A percentile compares a stretch with the other conserved stretches of the same genome.
These are phyloP conservation scores for Aspergillus brasiliensis DNA, from an alignment of 2,329 filamentous ascomycete genomes.

Conservation along the genomic window DNA sequence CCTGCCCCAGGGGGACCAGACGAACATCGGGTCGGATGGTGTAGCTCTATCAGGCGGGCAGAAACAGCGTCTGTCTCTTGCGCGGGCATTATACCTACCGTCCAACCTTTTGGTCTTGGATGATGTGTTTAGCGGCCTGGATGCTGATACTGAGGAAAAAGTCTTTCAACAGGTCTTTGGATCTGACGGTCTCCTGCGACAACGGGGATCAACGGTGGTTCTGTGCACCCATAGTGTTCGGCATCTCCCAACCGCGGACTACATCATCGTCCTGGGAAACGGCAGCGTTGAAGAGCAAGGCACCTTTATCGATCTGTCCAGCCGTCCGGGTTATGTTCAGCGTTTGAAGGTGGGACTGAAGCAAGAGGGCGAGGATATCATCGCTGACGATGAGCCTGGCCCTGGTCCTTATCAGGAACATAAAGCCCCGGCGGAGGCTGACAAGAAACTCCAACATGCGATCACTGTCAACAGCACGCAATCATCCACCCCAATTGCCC, in stretches of 20 bases:
- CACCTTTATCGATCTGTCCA: neutral
- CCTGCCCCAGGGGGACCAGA: neutral
- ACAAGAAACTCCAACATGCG: too few species aligned
- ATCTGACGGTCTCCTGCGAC: neutral
- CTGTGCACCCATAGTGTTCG: neutral
- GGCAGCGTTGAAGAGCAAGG: constrained; percentile 9
- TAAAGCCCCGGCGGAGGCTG: too few species aligned
- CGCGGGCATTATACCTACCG: neutral
- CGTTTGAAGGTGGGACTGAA: constrained; percentile 2
- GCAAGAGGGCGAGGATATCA: neutral
- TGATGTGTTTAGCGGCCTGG: neutral
- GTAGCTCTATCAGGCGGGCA: neutral
- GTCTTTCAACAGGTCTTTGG: neutral
- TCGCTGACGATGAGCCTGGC: too few species aligned
- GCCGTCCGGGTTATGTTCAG: constrained; percentile 6
- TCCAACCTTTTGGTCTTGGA: neutral
- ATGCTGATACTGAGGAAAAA: neutral
- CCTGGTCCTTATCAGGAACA: too few species aligned
- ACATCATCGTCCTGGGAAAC: neutral
- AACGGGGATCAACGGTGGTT: neutral
- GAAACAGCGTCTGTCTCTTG: neutral
- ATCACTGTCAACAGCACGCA: neutral
- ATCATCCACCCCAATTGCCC: constrained; percentile 13
- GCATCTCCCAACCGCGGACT: neutral
- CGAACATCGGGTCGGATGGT: neutral